Conservation (phyloP, 129 eudicot genomes). For the Flaveria trinervia region DNA sequence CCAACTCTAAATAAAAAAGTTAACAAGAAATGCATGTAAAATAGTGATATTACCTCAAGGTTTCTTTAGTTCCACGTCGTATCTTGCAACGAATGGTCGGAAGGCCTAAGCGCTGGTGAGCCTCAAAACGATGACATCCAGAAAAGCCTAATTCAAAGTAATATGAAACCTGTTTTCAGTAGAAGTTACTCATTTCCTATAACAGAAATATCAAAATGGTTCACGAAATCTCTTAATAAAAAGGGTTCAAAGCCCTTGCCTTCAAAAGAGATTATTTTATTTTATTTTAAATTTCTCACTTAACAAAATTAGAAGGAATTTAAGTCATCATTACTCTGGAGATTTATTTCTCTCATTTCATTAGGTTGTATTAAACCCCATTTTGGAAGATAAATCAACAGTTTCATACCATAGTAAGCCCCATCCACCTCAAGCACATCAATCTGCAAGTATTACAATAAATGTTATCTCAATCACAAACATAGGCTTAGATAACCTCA, state of each 20-base stretch:
- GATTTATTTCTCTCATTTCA: not conserved
- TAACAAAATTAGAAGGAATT: not conserved
- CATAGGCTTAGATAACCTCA: slow-evolving; percentile 15
- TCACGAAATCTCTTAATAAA: not conserved
- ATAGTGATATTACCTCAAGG: slow-evolving; percentile 60
- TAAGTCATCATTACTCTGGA: not conserved
- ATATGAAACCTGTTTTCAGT: not conserved
- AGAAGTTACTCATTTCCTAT: slow-evolving; percentile 4
- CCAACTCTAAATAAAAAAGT: not conserved
- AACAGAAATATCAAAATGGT: not conserved
- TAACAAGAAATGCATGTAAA: not conserved
- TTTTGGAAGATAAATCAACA: slow-evolving; percentile 5
- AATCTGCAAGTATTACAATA: slow-evolving; percentile 60
- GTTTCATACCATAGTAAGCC: slow-evolving; percentile 72
- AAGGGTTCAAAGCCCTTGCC: not conserved
- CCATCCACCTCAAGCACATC: slow-evolving; percentile 99
- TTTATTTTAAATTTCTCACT: not conserved
- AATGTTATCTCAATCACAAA: not conserved
- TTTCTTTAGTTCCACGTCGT: slow-evolving; percentile 95
- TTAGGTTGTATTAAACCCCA: slow-evolving; percentile 14
- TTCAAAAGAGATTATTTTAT: not conserved
- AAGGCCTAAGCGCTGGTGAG: slow-evolving; percentile 91
- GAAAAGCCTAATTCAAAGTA: slow-evolving; percentile 64
- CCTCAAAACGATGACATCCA: slow-evolving; percentile 97
- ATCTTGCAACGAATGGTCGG: slow-evolving; percentile 96